These are phyloP conservation scores for Rhodotorula graminis DNA, from an alignment of 768 basidiomycete genomes.

Conservation along the genomic window DNA sequence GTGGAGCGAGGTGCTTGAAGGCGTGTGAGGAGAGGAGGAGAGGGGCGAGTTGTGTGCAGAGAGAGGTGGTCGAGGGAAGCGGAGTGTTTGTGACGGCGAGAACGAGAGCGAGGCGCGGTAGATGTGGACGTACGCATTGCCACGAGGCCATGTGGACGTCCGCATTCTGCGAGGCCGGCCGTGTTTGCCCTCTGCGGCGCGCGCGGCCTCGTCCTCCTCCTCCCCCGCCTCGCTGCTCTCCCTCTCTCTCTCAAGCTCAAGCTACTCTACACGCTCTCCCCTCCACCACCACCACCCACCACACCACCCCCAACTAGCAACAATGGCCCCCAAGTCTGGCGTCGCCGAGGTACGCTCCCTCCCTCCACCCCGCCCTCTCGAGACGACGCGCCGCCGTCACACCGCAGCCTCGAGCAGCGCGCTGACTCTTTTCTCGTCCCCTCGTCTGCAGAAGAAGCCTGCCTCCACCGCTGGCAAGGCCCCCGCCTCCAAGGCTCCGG, in stretches of 20 bases:
- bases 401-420: not conserved
- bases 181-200: not conserved
- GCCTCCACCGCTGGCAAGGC: conserved; percentile 57
- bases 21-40: not conserved
- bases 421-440: not conserved
- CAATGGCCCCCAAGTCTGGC: conserved; percentile 36
- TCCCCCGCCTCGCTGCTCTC: not conserved
- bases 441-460: conserved; percentile 47
- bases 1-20: no score
- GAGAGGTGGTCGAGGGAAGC: not conserved
- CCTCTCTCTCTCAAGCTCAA: not conserved
- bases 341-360: conserved; percentile 20
- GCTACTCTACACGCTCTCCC: not conserved
- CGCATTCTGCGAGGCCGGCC: not conserved
- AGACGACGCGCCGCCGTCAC: not conserved
- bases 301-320: not conserved
- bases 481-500: conserved; percentile 41
- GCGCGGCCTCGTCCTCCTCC: not conserved
- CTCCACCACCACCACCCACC: not conserved
- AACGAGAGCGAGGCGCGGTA: not conserved
- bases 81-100: not conserved
- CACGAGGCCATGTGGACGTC: not conserved
- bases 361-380: not conserved
- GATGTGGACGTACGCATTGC: conserved; percentile 10
- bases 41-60: not conserved